Conservation (phyloP, 179 eudicot species). For the Carnegiea gigantea region DNA sequence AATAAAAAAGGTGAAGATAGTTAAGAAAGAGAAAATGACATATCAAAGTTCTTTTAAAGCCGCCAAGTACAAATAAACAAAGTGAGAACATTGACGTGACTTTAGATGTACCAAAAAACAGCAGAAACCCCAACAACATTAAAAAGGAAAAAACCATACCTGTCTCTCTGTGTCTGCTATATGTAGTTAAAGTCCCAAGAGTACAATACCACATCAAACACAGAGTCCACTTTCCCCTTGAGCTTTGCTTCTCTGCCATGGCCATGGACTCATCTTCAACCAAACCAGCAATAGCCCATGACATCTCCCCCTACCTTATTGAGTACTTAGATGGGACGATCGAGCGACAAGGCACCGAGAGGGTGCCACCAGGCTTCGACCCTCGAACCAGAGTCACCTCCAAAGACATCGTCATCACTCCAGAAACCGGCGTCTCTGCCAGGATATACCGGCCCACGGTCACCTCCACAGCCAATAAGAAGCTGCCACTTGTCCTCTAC, state of each 20-base stretch:
- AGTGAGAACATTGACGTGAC: no score
- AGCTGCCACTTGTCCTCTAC: conserved; percentile 56
- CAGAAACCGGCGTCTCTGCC: conserved; percentile 28
- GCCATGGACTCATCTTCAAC: conserved; percentile 23
- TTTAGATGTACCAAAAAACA: no score
- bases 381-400: conserved; percentile 45
- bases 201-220: no score
- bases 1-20: no score
- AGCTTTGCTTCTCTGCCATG: conserved; percentile 3
- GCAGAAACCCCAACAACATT: no score
- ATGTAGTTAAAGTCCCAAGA: neutral
- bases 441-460: conserved; percentile 46
- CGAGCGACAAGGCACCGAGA: conserved; percentile 34
- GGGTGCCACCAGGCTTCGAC: conserved; percentile 33
- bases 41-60: no score
- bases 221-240: neutral
- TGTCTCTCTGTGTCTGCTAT: neutral
- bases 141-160: no score
- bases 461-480: conserved; percentile 20
- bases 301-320: conserved; percentile 31
- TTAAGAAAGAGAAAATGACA: no score
- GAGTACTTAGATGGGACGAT: conserved; percentile 45
- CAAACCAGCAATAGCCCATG: conserved; percentile 25
- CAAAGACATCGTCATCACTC: conserved; percentile 42
- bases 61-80: no score